Evolutionary conservation across 1,284 basidiomycete genomes (phyloP).

Genomic region (Phenoliferia sp.): DNA sequence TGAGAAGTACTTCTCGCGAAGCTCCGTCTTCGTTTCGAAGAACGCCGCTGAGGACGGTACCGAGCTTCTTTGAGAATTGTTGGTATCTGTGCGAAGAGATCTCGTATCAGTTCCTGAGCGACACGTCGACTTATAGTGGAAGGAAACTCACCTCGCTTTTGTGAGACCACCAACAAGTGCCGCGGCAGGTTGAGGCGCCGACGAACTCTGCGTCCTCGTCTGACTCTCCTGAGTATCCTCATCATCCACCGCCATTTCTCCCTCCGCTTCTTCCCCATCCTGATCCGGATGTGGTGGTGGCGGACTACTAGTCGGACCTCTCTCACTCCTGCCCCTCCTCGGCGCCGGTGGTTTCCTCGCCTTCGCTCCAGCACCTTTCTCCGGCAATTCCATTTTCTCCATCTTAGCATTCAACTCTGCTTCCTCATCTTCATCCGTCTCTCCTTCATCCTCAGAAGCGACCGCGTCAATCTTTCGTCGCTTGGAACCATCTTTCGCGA

Average conservation of each 20-base stretch:
- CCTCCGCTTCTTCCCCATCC: slow-evolving; percentile 26
- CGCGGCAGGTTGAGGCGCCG: neutral
- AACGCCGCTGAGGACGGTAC: slow-evolving; percentile 50
- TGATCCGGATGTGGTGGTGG: slow-evolving; percentile 28
- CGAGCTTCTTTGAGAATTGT: neutral
- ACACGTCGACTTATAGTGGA: neutral
- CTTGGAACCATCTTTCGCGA: slow-evolving; percentile 53
- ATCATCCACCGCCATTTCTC: slow-evolving; percentile 22
- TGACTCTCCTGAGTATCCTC: slow-evolving; percentile 22
- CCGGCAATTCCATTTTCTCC: slow-evolving; percentile 25
- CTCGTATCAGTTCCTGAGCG: neutral
- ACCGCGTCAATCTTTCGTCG: slow-evolving; percentile 48
- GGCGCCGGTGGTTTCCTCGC: slow-evolving; percentile 29
- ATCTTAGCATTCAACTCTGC: slow-evolving; percentile 54
- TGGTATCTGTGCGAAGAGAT: neutral
- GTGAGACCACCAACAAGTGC: neutral
- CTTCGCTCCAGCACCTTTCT: slow-evolving; percentile 8
- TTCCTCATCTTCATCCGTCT: slow-evolving; percentile 57
- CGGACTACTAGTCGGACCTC: slow-evolving; percentile 9
- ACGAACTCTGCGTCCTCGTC: neutral
- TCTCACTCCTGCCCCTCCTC: slow-evolving; percentile 15
- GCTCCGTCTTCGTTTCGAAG: slow-evolving; percentile 64
- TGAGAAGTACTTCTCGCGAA: slow-evolving; percentile 64
- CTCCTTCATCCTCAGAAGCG: slow-evolving; percentile 42
- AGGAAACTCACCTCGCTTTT: neutral